Base-by-base conservation (phyloP, 805 yeast species). In the Ogataea naganishii region DNA sequence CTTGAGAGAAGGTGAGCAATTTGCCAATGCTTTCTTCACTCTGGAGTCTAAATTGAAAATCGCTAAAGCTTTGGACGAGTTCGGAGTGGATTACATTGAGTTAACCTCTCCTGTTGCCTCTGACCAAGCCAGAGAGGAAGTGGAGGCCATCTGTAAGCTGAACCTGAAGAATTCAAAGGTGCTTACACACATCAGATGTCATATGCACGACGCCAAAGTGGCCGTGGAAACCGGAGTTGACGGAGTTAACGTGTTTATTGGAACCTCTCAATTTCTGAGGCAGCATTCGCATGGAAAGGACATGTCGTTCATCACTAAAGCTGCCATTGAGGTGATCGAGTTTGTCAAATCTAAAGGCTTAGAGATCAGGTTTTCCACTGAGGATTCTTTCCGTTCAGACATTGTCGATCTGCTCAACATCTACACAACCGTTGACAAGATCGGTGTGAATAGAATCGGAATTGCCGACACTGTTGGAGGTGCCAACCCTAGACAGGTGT, bases 391-490 rank as follows among this genome's bases (percentile, higher is more conserved):
- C 58, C 63, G 78, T 60, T 65, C 73, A 14, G 77, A 71, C 48
- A 66, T 71, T 36, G 77, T 71, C 23, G 78, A 71, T 47, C 64
- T 71, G 47, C 60, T 71, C 34, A 70, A 71, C 46, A 71, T 71
- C 33, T 71, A 71, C 56, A 64, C 69, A 47, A 68, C 75, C n/a
- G 76, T 71, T 32, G 74, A 69, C 51, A 71, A 71, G 50, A 68
- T 71, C 31, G 78, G 78, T 33, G 78, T 71, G 20, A 64, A 71
- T 53, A 62, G 78, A 60, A 73, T 71, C 30, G 78, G 78, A 53
- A 70, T 71, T 50, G 76, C 78, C 29, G 78, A 71, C 53, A 71
- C 78, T 26, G 75, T 71, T 35, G 78, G 78, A 34, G 70, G 78
- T 49, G 78, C 77, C 31, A 69, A 71, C 53, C 75, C 76, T 40